These are phyloP conservation scores for Pterulicium gracile DNA, from an alignment of 1,284 basidiomycete genomes.

Conservation along the genomic window DNA sequence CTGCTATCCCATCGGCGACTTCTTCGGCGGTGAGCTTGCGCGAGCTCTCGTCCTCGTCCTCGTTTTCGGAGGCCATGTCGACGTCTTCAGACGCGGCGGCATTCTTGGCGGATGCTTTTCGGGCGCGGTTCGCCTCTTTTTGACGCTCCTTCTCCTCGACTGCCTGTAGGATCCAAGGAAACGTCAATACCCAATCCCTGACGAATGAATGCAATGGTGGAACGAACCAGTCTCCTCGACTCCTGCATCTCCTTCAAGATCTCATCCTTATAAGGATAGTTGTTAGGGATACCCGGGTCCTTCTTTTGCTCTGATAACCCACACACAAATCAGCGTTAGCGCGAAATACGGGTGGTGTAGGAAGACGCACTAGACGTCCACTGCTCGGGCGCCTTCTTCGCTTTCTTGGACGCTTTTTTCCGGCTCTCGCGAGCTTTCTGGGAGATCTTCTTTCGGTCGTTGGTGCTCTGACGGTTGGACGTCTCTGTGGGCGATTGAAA, in stretches of 20 bases:
- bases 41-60: not conserved
- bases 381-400: slow-evolving; percentile 69
- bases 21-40: not conserved
- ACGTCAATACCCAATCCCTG: slow-evolving; percentile 2
- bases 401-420: slow-evolving; percentile 70
- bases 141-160: slow-evolving; percentile 61
- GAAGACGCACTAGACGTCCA: slow-evolving; percentile 82
- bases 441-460: slow-evolving; percentile 69
- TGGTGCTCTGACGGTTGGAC: slow-evolving; percentile 66
- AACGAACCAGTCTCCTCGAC: slow-evolving; percentile 58
- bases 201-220: slow-evolving; percentile 1
- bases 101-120: slow-evolving; percentile 16
- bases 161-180: slow-evolving; percentile 32
- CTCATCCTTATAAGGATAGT: slow-evolving; percentile 95
- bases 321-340: slow-evolving; percentile 6
- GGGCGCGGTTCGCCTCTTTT: slow-evolving; percentile 50
- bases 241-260: slow-evolving; percentile 87
- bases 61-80: slow-evolving; percentile 13
- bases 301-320: slow-evolving; percentile 48
- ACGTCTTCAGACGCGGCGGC: slow-evolving; percentile 15
- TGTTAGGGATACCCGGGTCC: slow-evolving; percentile 96
- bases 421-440: slow-evolving; percentile 72
- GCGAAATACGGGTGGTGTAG: not conserved
- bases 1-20: not conserved
- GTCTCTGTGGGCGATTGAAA: slow-evolving; percentile 81